phyloP scores from a whole-genome alignment of 495 filamentous ascomycete species.

The Jackrogersella multiformis region DNA sequence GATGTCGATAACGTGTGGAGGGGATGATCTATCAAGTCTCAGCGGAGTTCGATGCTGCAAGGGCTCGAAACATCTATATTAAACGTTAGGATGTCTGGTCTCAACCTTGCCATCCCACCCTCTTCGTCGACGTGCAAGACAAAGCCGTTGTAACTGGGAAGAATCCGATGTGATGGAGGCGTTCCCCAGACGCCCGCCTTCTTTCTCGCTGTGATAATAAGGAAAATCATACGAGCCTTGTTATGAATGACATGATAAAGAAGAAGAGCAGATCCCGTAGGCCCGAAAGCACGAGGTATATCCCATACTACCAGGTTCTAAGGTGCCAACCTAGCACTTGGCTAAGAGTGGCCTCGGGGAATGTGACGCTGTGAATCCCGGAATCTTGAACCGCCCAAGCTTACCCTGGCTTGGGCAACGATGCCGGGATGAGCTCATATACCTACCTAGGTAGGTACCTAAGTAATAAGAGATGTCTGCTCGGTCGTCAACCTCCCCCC shows the following conservation, averaged over 20 bases:
- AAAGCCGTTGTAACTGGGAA: conserved; percentile 33
- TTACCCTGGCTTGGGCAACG: conserved; percentile 13
- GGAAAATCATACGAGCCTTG: conserved; percentile 12
- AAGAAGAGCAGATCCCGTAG: conserved; percentile 15
- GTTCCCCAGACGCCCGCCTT: conserved; percentile 7
- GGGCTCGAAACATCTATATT: conserved; percentile 42
- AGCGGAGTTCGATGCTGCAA: conserved; percentile 33
- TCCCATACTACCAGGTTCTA: not conserved
- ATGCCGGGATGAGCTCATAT: conserved; percentile 12
- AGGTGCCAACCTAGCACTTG: not conserved
- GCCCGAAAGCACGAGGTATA: conserved; percentile 11
- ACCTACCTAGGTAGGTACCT: no score
- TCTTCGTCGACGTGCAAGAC: conserved; percentile 30
- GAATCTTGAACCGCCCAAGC: conserved; percentile 10
- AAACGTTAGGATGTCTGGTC: conserved; percentile 35
- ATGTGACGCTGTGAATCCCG: conserved; percentile 28
- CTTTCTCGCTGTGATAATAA: conserved; percentile 12
- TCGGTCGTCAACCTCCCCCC: conserved; percentile 22
- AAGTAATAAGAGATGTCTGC: conserved; percentile 11
- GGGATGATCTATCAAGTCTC: conserved; percentile 39
- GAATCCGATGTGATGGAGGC: conserved; percentile 16
- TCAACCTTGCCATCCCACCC: conserved; percentile 36
- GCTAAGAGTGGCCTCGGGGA: not conserved
- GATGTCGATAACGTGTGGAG: conserved; percentile 33
- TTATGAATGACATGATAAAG: conserved; percentile 12